Percentiles rank a stretch among this genome's conserved stretches.
These are phyloP conservation scores for Cadophora luteo-olivacea DNA, from an alignment of 2,329 filamentous ascomycete species.

Conservation along the genomic window DNA sequence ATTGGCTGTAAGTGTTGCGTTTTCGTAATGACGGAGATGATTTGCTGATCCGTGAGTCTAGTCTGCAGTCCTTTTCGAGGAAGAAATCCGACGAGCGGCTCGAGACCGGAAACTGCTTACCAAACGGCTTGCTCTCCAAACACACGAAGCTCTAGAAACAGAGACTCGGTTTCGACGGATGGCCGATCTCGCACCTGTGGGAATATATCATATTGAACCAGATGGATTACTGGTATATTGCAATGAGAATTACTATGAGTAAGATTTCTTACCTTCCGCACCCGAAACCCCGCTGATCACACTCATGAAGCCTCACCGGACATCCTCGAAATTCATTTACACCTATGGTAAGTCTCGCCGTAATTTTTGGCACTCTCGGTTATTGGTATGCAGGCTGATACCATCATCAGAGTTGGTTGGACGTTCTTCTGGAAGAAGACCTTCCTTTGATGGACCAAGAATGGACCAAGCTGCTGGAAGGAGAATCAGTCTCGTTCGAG, in stretches of 20 bases:
- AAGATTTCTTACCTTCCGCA: neutral
- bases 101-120: conserved; percentile 71
- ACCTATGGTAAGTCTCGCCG: conserved; percentile 29
- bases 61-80: conserved; percentile 82
- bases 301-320: conserved; percentile 52
- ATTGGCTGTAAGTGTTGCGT: too few species aligned
- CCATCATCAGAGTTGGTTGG: conserved; percentile 28
- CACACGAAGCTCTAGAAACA: conserved; percentile 56
- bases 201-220: conserved; percentile 73
- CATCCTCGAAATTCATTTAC: conserved; percentile 49
- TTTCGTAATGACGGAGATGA: too few species aligned
- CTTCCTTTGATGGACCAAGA: conserved; percentile 30
- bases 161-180: conserved; percentile 73
- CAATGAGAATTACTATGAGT: conserved; percentile 68
- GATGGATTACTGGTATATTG: conserved; percentile 72
- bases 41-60: too few species aligned
- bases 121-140: conserved; percentile 66
- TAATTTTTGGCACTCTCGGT: neutral
- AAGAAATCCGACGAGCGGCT: conserved; percentile 77
- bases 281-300: neutral
- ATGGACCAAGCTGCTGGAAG: conserved; percentile 36
- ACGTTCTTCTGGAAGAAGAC: conserved; percentile 31
- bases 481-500: conserved; percentile 34
- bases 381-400: neutral
- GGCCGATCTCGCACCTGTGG: conserved; percentile 76